Evolutionary conservation across 768 basidiomycete species (phyloP).

Genomic region (Kwoniella sp.): DNA sequence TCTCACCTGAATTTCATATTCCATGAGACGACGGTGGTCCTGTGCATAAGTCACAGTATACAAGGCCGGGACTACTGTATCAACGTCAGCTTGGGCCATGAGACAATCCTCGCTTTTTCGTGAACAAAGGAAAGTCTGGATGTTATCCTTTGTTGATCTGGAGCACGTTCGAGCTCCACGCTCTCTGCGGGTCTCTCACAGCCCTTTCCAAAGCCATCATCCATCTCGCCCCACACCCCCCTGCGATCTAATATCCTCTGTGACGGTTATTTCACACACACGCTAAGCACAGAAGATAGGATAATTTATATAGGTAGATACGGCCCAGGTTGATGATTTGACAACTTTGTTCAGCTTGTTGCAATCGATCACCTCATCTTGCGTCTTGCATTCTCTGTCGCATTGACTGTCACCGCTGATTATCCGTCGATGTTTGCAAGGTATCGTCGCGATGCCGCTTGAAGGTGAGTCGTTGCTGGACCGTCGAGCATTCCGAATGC

Average conservation of each 20-base stretch:
- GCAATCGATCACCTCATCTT: constrained; percentile 3
- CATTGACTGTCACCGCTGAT: not conserved
- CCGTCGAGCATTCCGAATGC: not conserved
- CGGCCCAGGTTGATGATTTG: too few species aligned
- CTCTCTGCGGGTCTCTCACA: not conserved
- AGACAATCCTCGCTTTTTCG: not conserved
- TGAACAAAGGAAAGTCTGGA: not conserved
- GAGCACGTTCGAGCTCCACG: constrained; percentile 3
- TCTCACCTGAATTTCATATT: too few species aligned
- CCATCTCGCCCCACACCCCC: not conserved
- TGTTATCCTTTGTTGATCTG: not conserved
- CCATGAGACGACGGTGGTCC: too few species aligned
- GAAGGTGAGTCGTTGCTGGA: constrained; percentile 45
- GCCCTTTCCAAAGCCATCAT: not conserved
- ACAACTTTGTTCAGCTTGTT: not conserved
- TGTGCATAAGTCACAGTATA: too few species aligned
- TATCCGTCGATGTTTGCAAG: too few species aligned
- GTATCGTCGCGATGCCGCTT: constrained; percentile 35
- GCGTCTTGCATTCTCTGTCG: not conserved
- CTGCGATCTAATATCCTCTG: not conserved
- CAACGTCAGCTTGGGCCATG: too few species aligned
- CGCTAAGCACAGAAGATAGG: not conserved
- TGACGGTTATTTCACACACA: not conserved
- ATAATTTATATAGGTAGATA: not conserved
- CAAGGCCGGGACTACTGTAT: too few species aligned